Conservation (phyloP, 805 yeast species). For the Metschnikowia sp. region DNA sequence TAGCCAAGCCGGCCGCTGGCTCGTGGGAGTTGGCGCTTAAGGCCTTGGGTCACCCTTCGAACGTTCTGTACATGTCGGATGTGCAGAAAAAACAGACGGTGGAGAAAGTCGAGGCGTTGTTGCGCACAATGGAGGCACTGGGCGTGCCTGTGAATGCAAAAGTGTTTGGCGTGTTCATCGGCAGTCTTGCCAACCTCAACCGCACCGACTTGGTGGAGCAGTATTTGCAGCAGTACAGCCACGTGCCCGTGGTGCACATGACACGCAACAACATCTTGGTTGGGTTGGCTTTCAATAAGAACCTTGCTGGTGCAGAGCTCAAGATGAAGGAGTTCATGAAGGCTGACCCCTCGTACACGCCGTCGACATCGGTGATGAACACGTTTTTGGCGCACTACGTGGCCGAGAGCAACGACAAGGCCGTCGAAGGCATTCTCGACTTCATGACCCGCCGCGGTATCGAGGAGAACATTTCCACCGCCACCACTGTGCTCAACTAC, state of each 20-base stretch:
- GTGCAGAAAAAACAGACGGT: conserved; percentile 23
- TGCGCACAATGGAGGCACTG: conserved; percentile 28
- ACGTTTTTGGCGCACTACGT: conserved; percentile 44
- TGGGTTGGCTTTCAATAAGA: conserved; percentile 40
- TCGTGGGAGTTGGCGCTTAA: conserved; percentile 61
- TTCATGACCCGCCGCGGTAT: conserved; percentile 42
- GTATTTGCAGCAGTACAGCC: conserved; percentile 30
- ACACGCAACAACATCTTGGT: conserved; percentile 45
- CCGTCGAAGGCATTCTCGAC: conserved; percentile 45
- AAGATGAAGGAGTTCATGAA: conserved; percentile 36
- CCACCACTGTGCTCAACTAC: conserved; percentile 55
- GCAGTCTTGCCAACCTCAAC: conserved; percentile 43
- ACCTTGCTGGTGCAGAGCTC: conserved; percentile 44
- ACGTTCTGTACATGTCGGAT: conserved; percentile 25
- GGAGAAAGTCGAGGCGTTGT: conserved; percentile 25
- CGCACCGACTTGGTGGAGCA: conserved; percentile 42
- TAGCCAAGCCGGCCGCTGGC: conserved; percentile 36
- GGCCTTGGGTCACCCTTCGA: conserved; percentile 40
- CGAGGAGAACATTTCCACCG: conserved; percentile 59
- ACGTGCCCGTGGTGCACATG: conserved; percentile 31
- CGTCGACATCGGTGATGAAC: conserved; percentile 52
- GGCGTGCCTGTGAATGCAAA: conserved; percentile 42
- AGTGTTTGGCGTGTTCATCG: conserved; percentile 46
- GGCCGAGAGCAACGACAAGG: conserved; percentile 39
- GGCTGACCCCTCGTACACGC: conserved; percentile 32